Evolutionary conservation across 768 basidiomycete genomes (phyloP).

Genomic region (Podaxis carcinomalis): DNA sequence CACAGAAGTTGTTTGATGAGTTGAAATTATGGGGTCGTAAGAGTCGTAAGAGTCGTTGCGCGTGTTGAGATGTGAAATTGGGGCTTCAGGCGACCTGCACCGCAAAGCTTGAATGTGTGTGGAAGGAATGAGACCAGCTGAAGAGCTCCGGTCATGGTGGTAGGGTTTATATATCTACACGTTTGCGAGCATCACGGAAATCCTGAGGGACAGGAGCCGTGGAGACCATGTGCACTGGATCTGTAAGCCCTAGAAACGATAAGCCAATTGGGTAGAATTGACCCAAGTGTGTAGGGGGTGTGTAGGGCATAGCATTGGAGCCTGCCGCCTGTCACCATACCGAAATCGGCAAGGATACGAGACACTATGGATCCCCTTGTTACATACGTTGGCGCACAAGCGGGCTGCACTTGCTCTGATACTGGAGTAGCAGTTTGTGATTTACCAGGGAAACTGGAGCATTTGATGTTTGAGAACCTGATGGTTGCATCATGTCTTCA

Average conservation of each 20-base stretch:
- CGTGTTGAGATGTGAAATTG: neutral
- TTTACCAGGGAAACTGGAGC: neutral
- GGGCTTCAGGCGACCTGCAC: conserved; percentile 28
- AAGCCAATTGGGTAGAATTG: neutral
- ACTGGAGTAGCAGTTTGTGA: neutral
- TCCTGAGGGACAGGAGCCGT: neutral
- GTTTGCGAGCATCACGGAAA: neutral
- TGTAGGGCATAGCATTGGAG: neutral
- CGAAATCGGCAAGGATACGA: neutral
- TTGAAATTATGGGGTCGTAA: neutral
- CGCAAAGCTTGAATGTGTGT: conserved; percentile 18
- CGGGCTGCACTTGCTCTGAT: neutral
- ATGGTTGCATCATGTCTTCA: neutral
- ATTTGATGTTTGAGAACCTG: neutral
- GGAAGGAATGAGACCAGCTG: conserved; percentile 33
- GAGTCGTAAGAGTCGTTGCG: neutral
- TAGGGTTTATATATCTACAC: conserved; percentile 13
- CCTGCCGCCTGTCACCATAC: neutral
- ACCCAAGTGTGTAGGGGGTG: neutral
- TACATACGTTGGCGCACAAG: neutral
- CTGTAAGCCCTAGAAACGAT: neutral
- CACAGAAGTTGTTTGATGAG: neutral
- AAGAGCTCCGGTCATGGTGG: conserved; percentile 8
- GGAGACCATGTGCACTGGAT: neutral
- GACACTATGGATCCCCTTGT: neutral